Base-by-base conservation (phyloP, 2,329 filamentous ascomycete species). In the Penicillium sp. region DNA sequence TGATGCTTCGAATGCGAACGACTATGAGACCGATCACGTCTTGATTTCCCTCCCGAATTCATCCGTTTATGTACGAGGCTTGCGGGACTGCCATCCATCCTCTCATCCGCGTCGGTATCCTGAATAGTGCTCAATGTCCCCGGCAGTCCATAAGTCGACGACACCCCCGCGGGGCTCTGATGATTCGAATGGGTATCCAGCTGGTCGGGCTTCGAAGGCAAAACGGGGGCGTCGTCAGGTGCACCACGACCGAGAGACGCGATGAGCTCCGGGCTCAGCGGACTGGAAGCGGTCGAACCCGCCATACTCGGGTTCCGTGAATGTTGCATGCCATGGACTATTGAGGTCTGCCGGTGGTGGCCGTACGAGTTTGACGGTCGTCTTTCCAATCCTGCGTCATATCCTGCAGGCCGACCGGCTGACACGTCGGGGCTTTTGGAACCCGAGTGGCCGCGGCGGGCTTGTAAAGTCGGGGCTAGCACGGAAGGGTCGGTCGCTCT, bases 261-360 rank as follows among this genome's bases (percentile, higher is more conserved):
- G 67, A 93, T 92, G 73, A 92, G 87, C 73, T 95, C 89, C 52
- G 92, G 90, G 73, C 90, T 96, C 67, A 97, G 80, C 55, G 93
- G 93, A 73, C 89, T 96, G 42, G 80, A 88, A 33, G 88, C 85
- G 54, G 89, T 85, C 71, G 90, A 92, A 40, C 69, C 65, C 31
- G 73, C 72, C 63, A 75, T 85, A 77, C 92, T 97, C 66, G 92
- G 89, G 82, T 95, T 96, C 75, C 93, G 79, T 54, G 84, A 89
- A 75, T 99, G 94, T 73, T 96, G 92, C 64, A 96, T 74, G 52
- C 94, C 93, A 85, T 97, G 90, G 54, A 97, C 92, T 66, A 97
- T 97, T 47, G 93, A 97, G 0, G 93, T 96, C 77, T 99, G 92
- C 53, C 94, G 88, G 76, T 97, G 92, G 73, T 99, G 92, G 56